Evolutionary conservation across 148 eudicot species (phyloP), one percentile per base, ranked within the genome.

Genomic region (Nepenthes gracilis): DNA sequence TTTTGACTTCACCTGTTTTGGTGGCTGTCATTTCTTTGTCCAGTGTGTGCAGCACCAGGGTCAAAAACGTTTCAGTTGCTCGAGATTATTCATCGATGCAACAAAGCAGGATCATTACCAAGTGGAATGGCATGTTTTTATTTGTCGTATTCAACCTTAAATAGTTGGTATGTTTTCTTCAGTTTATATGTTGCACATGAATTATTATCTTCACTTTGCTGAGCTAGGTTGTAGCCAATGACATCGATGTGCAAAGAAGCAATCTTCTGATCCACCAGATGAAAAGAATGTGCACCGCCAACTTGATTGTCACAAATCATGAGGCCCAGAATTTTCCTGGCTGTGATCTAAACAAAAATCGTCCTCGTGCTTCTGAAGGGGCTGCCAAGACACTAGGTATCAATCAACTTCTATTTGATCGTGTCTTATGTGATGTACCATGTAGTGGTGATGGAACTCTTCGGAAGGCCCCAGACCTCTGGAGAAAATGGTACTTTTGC

Each of bases 41-140:
- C 74, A 93, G 99, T 93, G 96, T 93, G 99, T 86, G 99, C 99
- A 10, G 99, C 99, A 52, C 99, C 99, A 2, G 99, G 99, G 37
- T 93, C 99, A 9, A 93, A 93, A 70, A 93, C 99, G 43, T 93
- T 93, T 70, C 99, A 93, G 75, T 70, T 93, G 63, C 95, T 93
- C 54, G 99, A 93, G 82, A 93, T 88, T 76, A 84, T 93, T 72
- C 82, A 93, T 73, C 76, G 67, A 35, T 66, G 75, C 35, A 75
- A 80, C 37, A 78, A 76, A 64, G 53, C 81, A 45, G 89, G 84
- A 57, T 57, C 77, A 52, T 68, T 93, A 62, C 96, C 99, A 11
- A 78, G 66, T 74, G 99, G 92, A 80, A 77, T 88, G 96, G 96
- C 88, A 34, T 55, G n/a, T 66, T 57, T 35, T 64, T 69, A 58